These are phyloP conservation scores for Penicillium flavigenum DNA, from an alignment of 495 filamentous ascomycete genomes.

Conservation along the genomic window DNA sequence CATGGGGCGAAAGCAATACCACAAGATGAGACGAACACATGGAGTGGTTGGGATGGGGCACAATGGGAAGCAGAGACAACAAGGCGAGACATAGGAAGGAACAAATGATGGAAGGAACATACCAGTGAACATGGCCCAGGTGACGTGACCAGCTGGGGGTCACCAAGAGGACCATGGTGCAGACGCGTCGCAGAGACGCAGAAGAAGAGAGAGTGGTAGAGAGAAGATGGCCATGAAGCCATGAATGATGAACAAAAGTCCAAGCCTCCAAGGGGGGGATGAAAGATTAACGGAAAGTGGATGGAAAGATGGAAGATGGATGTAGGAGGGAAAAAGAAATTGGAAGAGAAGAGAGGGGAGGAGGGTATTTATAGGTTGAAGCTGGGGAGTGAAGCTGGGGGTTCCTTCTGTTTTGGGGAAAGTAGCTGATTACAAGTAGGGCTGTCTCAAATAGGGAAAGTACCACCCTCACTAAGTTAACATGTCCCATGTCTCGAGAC, in stretches of 20 bases:
- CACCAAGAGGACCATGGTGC: background rate
- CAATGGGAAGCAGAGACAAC: background rate
- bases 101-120: background rate
- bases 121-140: background rate
- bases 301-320: background rate
- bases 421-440: background rate
- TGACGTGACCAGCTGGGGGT: background rate
- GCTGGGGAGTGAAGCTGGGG: background rate
- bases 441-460: background rate
- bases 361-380: conserved; percentile 6
- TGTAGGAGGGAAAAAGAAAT: conserved; percentile 12
- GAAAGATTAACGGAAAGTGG: background rate
- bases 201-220: too few species aligned
- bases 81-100: background rate
- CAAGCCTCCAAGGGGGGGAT: background rate
- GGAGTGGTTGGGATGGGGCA: background rate
- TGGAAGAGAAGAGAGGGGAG: background rate
- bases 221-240: background rate
- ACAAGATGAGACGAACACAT: background rate
- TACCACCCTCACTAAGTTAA: background rate
- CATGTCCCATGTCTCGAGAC: background rate
- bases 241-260: background rate
- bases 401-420: background rate
- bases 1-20: too few species aligned
- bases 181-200: background rate